Base-by-base conservation (phyloP, 805 yeast species). In the Metschnikowia vanudenii region DNA sequence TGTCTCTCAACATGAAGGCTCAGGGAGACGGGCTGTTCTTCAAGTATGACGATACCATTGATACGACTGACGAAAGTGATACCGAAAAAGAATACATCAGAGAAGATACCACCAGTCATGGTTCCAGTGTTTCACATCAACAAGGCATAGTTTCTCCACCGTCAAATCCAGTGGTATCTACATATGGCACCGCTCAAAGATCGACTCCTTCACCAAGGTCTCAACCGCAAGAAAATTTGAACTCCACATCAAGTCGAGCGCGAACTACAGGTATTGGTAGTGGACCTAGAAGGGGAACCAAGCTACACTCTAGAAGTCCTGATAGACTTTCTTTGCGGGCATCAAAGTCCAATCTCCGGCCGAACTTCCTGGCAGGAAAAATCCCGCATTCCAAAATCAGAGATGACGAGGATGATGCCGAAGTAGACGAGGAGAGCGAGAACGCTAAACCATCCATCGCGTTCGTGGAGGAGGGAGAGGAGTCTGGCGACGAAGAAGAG, bases 1-100 rank as follows among this genome's bases (percentile, higher is more conserved):
- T 90, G 3, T 82, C 94, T 1, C 76, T 88, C 49, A 82, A 84
- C 41, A 86, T 91, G 84, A 83, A 83, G 47, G 79, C 92, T 2
- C 71, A 65, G 45, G 59, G 60, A 4, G 66, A 68, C 0, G 64
- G 64, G 33, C 52, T 57, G 35, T 63, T 64, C 37, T 63, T 62
- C 49, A 53, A 56, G 14, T 59, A 64, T 43, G 54, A 50, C 3
- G 57, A 61, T 31, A 53, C 63, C 0, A 48, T 61, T 20, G 60
- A 53, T 12, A 52, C 56, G n/a, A 57, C 57, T 29, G 65, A 59
- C 17, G 60, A 60, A n/a, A 56, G 60, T 28, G 62, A 54, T 17
- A 56, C 55, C 9, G 64, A 61, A 9, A 56, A 53, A 11, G 66
- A 57, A 14, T 51, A 43, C 22, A 39, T 41, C 31, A 33, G 10